phyloP scores from a whole-genome alignment of 805 yeast species.

The Metschnikowia lochheadii region DNA sequence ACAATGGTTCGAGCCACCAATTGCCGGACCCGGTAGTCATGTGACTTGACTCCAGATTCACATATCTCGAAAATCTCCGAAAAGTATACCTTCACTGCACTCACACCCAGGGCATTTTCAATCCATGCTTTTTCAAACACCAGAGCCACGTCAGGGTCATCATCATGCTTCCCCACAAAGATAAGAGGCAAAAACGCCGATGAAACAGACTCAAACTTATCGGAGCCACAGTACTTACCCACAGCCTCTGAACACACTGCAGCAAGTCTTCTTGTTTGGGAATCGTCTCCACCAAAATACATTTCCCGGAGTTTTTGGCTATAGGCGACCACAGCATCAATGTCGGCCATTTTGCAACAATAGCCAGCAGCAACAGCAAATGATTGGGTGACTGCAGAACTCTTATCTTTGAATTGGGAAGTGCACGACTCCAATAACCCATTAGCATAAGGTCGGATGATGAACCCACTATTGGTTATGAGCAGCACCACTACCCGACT shows the following conservation, averaged over 20 bases:
- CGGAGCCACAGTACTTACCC: constrained; percentile 58
- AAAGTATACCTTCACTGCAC: constrained; percentile 64
- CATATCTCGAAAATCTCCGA: constrained; percentile 60
- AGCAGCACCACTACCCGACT: constrained; percentile 66
- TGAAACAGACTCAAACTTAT: constrained; percentile 58
- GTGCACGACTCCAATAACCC: constrained; percentile 54
- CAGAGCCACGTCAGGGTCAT: constrained; percentile 40
- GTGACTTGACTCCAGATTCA: constrained; percentile 48
- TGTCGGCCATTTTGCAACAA: constrained; percentile 57
- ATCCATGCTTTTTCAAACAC: constrained; percentile 68
- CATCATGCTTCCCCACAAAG: constrained; percentile 72
- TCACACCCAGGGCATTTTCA: constrained; percentile 68
- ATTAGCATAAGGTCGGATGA: constrained; percentile 53
- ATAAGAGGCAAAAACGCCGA: constrained; percentile 71
- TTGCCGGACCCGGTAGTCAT: constrained; percentile 60
- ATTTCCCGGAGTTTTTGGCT: constrained; percentile 45
- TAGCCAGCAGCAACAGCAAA: constrained; percentile 82
- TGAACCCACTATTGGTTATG: constrained; percentile 49
- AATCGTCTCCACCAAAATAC: constrained; percentile 55
- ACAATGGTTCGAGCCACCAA: constrained; percentile 67
- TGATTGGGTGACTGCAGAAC: constrained; percentile 66
- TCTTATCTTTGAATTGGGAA: constrained; percentile 62
- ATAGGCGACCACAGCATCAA: constrained; percentile 50
- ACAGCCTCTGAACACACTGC: constrained; percentile 63
- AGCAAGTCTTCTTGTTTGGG: constrained; percentile 46